phyloP scores from a whole-genome alignment of 2,329 filamentous ascomycete species.

The Orbilia brochopaga region DNA sequence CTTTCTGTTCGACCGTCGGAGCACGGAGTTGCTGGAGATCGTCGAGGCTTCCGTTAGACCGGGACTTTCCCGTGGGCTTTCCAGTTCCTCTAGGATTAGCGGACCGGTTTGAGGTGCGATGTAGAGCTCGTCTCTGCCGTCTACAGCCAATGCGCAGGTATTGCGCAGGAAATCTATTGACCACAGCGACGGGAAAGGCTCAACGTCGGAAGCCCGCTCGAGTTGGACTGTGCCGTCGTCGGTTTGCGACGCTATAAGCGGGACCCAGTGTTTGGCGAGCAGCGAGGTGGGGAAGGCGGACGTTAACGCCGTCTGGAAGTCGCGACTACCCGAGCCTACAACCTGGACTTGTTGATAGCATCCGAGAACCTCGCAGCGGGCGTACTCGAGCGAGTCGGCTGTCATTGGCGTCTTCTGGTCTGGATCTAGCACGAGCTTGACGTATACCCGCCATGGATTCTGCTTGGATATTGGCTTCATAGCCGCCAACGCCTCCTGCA shows the following conservation, averaged over 20 bases:
- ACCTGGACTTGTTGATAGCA: constrained; percentile 42
- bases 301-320: constrained; percentile 28
- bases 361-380: constrained; percentile 36
- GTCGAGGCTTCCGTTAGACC: constrained; percentile 46
- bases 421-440: constrained; percentile 42
- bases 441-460: constrained; percentile 46
- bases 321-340: constrained; percentile 13
- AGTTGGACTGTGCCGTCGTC: constrained; percentile 36
- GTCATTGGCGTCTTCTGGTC: constrained; percentile 30
- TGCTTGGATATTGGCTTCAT: constrained; percentile 48
- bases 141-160: constrained; percentile 22
- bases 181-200: constrained; percentile 35
- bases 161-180: constrained; percentile 42
- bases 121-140: constrained; percentile 30
- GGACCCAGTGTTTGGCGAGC: constrained; percentile 35
- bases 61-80: constrained; percentile 42
- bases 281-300: constrained; percentile 28
- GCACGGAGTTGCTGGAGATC: constrained; percentile 38
- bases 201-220: constrained; percentile 32
- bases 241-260: constrained; percentile 21
- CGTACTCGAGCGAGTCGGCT: constrained; percentile 28
- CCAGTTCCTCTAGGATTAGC: constrained; percentile 38
- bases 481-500: constrained; percentile 32
- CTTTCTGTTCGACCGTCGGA: constrained; percentile 37
- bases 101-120: constrained; percentile 31